phyloP scores from a whole-genome alignment of 768 basidiomycete genomes.

The Boletellus ananas region DNA sequence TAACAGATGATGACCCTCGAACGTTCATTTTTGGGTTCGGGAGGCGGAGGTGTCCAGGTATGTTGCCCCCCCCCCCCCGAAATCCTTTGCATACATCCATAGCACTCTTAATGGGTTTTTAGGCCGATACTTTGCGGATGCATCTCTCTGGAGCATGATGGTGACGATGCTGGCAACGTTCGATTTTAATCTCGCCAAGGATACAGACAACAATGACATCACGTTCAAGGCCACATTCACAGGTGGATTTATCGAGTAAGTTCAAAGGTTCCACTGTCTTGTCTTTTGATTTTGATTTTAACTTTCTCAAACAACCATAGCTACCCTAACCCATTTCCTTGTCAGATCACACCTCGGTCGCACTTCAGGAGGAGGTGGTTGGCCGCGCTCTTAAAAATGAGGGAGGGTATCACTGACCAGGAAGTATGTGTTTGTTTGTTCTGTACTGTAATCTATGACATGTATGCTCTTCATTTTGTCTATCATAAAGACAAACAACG shows the following conservation, averaged over 20 bases:
- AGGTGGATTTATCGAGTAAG: background rate
- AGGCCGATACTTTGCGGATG: background rate
- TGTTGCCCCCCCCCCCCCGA: too few species aligned
- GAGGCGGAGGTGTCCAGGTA: conserved; percentile 1
- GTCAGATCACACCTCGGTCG: background rate
- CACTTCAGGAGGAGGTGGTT: background rate
- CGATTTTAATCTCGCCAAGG: background rate
- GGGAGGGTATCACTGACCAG: too few species aligned
- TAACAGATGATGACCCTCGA: too few species aligned
- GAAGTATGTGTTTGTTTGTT: too few species aligned
- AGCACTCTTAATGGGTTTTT: too few species aligned
- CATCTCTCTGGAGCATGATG: background rate
- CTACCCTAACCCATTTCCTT: background rate
- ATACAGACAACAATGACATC: too few species aligned
- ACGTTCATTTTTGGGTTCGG: conserved; percentile 5
- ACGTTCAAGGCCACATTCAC: too few species aligned
- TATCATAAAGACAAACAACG: too few species aligned
- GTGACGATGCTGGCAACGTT: background rate
- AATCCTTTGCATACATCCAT: too few species aligned
- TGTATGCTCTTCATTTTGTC: too few species aligned
- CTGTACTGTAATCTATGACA: too few species aligned
- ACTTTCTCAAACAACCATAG: background rate
- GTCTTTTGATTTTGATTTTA: background rate
- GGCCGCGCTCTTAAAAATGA: background rate
- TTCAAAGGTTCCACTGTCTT: background rate